phyloP scores from a whole-genome alignment of 345 rosid species.

The Salix udensis region DNA sequence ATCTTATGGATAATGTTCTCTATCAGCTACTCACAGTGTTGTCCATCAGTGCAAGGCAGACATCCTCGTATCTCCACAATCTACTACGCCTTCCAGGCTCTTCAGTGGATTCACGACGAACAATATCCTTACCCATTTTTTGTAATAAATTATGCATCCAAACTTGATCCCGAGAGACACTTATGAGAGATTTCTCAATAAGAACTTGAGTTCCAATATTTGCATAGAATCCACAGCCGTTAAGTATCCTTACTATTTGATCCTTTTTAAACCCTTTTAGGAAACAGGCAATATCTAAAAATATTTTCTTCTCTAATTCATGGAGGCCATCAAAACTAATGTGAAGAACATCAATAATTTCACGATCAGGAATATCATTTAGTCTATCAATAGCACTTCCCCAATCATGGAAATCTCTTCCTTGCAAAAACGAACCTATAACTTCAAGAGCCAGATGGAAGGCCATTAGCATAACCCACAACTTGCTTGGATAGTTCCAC shows the following conservation, averaged over 20 bases:
- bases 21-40: too few species aligned
- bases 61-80: neutral
- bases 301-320: slow-evolving; percentile 3
- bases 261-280: neutral
- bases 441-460: slow-evolving; percentile 14
- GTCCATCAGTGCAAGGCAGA: neutral
- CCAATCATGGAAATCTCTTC: neutral
- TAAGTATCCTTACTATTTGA: neutral
- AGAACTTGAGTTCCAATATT: neutral
- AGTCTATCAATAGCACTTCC: neutral
- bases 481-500: neutral
- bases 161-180: neutral
- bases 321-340: slow-evolving; percentile 10
- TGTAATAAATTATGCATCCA: slow-evolving; percentile 11
- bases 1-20: too few species aligned
- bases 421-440: slow-evolving; percentile 4
- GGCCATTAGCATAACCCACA: slow-evolving; percentile 15
- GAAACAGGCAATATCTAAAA: slow-evolving; percentile 10
- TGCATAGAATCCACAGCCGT: neutral
- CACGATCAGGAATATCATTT: neutral
- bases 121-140: slow-evolving; percentile 3
- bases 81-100: slow-evolving; percentile 13
- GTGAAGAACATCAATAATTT: neutral
- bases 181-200: slow-evolving; percentile 6
- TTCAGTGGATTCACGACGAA: neutral